Base-by-base conservation (phyloP, 1,139 yeast genomes). In the Pneumocystis oryctolagi region DNA sequence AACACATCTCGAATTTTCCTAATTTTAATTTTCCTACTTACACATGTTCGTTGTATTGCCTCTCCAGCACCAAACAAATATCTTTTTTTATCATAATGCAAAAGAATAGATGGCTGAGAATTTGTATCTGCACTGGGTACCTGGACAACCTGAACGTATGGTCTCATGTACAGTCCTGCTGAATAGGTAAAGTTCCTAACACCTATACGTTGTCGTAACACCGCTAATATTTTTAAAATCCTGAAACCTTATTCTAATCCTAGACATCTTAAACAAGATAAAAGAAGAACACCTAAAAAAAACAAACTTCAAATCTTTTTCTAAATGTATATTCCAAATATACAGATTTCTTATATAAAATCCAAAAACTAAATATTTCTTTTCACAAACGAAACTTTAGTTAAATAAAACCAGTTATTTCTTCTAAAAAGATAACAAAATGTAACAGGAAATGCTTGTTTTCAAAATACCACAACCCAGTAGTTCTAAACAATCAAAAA, bases 31-130 rank as follows among this genome's bases (percentile, higher is more conserved):
- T 58, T 42, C 14, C 57, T 35, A 18, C 58, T 31, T 14, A 63
- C n/a, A 47, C 61, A 30, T n/a, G 55, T 60, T n/a, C 64, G 61
- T 39, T 60, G 63, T 3, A 61, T 61, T 14, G 60, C 63, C 56
- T 63, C 64, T 20, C 64, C 64, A 20, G 62, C 61, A 47, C 62
- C 62, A 56, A 63, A 63, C 12, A 63, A 47, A 34, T 63, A 63
- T 40, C 59, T 60, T 57, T 63, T 60, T 57, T 61, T 60, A 42
- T 63, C 61, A 58, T 34, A 63, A 9, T 60, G 59, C 53, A 63
- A 30, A 18, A 60, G 60, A 34, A 63, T 40, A 39, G 60, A 57
- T 8, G 64, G 63, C n/a, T 63, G 55, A 9, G n/a, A 34, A n/a
- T 59, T 39, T 2, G 61, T 47, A 32, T 60, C 63, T 12, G 58